Percentiles rank a stretch among this genome's conserved stretches.
Conservation (phyloP, 169 alveolate species). For the Amoebophrya sp. region DNA sequence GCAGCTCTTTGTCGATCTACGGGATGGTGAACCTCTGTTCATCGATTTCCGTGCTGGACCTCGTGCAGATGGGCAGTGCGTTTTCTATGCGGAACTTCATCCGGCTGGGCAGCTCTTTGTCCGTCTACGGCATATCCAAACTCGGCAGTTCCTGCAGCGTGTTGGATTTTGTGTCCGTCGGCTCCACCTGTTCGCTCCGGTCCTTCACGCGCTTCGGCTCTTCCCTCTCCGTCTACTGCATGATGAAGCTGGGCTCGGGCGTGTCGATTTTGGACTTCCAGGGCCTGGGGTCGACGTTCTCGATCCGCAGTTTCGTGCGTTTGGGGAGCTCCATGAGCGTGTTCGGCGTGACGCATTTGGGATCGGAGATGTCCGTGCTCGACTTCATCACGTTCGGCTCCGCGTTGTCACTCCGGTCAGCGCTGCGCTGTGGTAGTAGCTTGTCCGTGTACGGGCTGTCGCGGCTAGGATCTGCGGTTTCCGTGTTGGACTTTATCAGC, state of each 20-base stretch:
- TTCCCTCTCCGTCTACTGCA: not conserved
- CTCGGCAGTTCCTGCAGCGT: not conserved
- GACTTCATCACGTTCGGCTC: not conserved
- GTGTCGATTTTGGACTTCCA: not conserved
- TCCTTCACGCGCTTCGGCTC: constrained; percentile 3
- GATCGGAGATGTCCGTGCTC: not conserved
- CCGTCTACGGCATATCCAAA: not conserved
- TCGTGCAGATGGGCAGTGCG: not conserved
- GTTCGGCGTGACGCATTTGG: not conserved
- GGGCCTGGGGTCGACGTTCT: not conserved
- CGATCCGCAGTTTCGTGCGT: not conserved
- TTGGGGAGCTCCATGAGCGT: not conserved
- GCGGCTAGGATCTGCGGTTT: not conserved
- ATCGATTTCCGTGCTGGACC: not conserved
- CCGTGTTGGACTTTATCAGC: not conserved
- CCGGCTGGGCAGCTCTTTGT: not conserved
- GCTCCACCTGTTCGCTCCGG: not conserved
- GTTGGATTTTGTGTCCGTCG: not conserved
- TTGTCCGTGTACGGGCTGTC: not conserved
- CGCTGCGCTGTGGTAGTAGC: too few species aligned
- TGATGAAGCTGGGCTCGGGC: not conserved
- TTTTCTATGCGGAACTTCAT: not conserved
- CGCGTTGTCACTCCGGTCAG: not conserved
- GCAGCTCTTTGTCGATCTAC: not conserved
- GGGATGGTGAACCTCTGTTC: not conserved